phyloP scores from a whole-genome alignment of 768 basidiomycete species.

The Boletus reticulatus region DNA sequence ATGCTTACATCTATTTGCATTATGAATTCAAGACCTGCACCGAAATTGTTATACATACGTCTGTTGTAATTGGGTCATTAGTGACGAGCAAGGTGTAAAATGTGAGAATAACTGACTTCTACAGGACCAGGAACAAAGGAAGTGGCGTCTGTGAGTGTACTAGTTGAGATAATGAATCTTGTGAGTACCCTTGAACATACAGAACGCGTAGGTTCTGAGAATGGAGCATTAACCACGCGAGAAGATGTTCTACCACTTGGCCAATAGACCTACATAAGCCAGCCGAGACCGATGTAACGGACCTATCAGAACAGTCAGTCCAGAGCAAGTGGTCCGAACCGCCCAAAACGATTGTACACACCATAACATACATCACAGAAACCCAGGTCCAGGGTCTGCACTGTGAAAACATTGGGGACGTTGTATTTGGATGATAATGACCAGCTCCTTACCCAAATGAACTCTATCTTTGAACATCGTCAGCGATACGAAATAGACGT shows the following conservation, averaged over 20 bases:
- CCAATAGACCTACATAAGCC: background rate
- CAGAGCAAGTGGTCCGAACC: too few relatives aligned
- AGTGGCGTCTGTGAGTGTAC: background rate
- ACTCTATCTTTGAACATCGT: background rate
- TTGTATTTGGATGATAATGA: too few relatives aligned
- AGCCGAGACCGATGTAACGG: background rate
- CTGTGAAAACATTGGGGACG: too few relatives aligned
- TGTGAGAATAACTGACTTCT: background rate
- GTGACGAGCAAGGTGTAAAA: too few relatives aligned
- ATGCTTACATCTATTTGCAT: background rate
- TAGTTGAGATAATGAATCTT: background rate
- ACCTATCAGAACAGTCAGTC: background rate
- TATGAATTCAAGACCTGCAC: too few relatives aligned
- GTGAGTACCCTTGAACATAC: background rate
- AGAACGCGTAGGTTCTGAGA: background rate
- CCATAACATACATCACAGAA: background rate
- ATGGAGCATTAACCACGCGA: background rate
- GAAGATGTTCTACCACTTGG: too few relatives aligned
- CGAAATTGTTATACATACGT: too few relatives aligned
- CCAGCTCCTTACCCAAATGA: background rate
- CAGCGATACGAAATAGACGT: background rate
- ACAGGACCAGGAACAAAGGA: background rate
- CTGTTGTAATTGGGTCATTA: too few relatives aligned
- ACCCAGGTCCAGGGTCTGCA: background rate
- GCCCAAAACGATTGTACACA: background rate